Base-by-base conservation (phyloP, 139 green algal genomes). In the Trebouxia sp. region DNA sequence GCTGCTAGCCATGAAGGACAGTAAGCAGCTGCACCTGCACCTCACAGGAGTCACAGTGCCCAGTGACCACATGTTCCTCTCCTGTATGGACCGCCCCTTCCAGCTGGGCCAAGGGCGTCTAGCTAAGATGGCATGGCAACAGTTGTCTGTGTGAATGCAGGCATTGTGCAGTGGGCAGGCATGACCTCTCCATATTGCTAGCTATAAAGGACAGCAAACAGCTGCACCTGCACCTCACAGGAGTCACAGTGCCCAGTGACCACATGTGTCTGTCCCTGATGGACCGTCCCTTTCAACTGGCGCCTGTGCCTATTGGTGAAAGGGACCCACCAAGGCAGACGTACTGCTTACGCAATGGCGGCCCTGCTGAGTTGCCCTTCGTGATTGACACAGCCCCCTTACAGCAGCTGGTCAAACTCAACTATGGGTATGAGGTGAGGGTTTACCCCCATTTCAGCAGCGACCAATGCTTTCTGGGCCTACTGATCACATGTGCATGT, bases 1-100 rank as follows among this genome's bases (percentile, higher is more conserved):
- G 10, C 87, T 95, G 78, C 76, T 95, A 37, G 76, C 80, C 30
- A 38, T 94, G 6, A 41, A 67, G 20, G 82, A 93, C 75, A 89
- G 91, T 83, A 92, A 92, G 84, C 84, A 85, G 45, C 69, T 94
- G 62, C 84, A 86, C 35, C 78, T 95, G 72, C 80, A 93, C 77
- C 83, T 94, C 35, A 51, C 43, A 62, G 75, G 85, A 8, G n/a
- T 42, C n/a, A 92, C 88, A 22, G 81, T 90, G 15, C 30, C 66
- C 41, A 45, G 70, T 6, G 30, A 65, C 15, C 24, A 53, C 28
- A 47, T 92, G 51, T 50, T 74, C n/a, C 66, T 87, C 58, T 65
- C 80, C 10, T 76, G 84, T 1, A 78, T 78, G 15, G 48, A 80
- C 20, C 86, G 82, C 32, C 80, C 62, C 26, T 87, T 89, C 56